phyloP scores from a whole-genome alignment of 2,329 filamentous ascomycete species.

The Colletotrichum incanum region DNA sequence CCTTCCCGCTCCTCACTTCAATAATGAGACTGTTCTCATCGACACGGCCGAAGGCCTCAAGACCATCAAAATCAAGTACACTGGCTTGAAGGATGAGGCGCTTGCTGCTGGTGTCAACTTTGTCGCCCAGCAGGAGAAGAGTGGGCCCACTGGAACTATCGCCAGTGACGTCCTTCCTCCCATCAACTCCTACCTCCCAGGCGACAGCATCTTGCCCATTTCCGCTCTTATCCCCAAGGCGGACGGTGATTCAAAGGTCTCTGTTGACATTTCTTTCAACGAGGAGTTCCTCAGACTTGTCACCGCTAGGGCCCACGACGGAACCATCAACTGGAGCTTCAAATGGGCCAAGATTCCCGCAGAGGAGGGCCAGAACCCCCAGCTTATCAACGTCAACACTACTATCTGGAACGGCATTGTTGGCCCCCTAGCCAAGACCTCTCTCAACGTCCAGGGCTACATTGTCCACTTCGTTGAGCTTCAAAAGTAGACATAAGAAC shows the following conservation, averaged over 20 bases:
- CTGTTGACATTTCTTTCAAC: neutral
- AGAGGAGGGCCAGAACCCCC: conserved; percentile 8
- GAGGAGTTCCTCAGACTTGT: conserved; percentile 3
- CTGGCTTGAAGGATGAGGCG: neutral
- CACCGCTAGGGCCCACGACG: neutral
- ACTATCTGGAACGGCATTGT: neutral
- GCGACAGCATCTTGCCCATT: neutral
- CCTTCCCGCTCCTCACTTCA: conserved; percentile 24
- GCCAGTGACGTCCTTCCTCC: neutral
- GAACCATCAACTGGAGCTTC: neutral
- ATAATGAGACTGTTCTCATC: conserved; percentile 11
- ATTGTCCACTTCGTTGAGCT: neutral
- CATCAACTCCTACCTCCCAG: neutral
- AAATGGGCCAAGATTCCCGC: conserved; percentile 3
- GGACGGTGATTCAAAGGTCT: neutral
- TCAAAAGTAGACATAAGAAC: neutral
- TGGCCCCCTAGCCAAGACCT: neutral
- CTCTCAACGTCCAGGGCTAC: neutral
- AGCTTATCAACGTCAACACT: conserved; percentile 10
- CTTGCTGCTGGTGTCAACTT: neutral
- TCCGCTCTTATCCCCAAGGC: neutral
- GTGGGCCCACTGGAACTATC: neutral
- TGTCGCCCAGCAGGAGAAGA: neutral
- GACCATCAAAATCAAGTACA: conserved; percentile 21
- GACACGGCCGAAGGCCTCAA: neutral